phyloP scores from a whole-genome alignment of 129 eudicot genomes.

The Ambrosia trifida region DNA sequence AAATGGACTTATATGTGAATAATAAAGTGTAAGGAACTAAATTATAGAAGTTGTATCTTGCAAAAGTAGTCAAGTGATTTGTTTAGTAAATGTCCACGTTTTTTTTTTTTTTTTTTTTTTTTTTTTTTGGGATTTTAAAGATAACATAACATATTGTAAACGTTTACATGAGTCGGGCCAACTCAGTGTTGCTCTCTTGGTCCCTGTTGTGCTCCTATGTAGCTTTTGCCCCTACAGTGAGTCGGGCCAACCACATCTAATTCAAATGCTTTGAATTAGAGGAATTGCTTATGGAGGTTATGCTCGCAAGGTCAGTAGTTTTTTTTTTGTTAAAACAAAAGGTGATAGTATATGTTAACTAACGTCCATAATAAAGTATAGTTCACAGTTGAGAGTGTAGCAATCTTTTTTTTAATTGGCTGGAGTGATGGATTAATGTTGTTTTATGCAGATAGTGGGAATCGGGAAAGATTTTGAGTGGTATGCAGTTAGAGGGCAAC shows the following conservation, averaged over 20 bases:
- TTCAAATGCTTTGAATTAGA: conserved; percentile 60
- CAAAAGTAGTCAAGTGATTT: not conserved
- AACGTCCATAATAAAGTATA: not conserved
- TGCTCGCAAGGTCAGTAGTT: conserved; percentile 74
- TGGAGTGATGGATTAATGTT: not conserved
- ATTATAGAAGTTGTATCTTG: not conserved
- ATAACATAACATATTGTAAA: too few species aligned
- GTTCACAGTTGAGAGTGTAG: not conserved
- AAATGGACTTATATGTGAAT: not conserved
- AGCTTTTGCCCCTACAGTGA: too few species aligned
- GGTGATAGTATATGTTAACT: not conserved
- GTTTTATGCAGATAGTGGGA: conserved; percentile 64
- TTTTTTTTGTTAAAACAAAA: not conserved
- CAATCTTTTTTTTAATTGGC: not conserved
- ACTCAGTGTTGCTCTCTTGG: too few species aligned
- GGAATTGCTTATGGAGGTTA: conserved; percentile 95
- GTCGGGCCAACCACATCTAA: not conserved
- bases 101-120: too few species aligned
- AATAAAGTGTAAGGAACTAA: not conserved
- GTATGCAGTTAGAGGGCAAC: conserved; percentile 45
- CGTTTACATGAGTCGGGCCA: not conserved
- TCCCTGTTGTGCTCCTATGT: too few species aligned
- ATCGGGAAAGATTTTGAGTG: conserved; percentile 62
- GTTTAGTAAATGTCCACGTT: too few species aligned
- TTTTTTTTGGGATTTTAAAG: too few species aligned